Percentiles rank a stretch among this genome's conserved stretches.
Conservation (phyloP, 202 grass and related monocot species). For the Cymbopogon flexuosus region DNA sequence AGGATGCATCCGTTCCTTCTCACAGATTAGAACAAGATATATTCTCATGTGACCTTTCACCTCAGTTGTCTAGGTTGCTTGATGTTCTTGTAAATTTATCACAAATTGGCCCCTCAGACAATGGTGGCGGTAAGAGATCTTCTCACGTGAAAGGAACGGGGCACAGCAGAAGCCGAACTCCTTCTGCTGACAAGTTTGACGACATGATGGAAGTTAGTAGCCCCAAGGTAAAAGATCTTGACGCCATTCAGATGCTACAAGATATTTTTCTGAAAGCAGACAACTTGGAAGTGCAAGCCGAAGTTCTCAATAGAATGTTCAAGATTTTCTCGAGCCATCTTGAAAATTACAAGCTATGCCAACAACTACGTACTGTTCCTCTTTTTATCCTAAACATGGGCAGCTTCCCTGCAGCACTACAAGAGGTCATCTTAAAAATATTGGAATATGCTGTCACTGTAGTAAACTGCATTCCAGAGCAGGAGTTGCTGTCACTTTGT, state of each 20-base stretch:
- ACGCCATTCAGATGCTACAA: constrained; percentile 97
- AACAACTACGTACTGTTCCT: constrained; percentile 87
- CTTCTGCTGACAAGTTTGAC: constrained; percentile 72
- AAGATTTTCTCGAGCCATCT: constrained; percentile 98
- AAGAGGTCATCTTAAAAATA: constrained; percentile 99
- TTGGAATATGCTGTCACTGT: constrained; percentile 96
- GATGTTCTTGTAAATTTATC: constrained; percentile 97
- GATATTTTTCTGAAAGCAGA: constrained; percentile 99
- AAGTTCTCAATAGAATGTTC: constrained; percentile 99
- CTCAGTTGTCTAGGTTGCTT: constrained; percentile 82
- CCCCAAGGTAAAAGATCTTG: constrained; percentile 96
- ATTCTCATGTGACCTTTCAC: constrained; percentile 61
- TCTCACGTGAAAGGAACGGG: constrained; percentile 42
- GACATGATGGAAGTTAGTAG: constrained; percentile 69
- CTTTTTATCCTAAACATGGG: constrained; percentile 99
- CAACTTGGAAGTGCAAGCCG: constrained; percentile 90
- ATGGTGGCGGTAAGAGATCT: constrained; percentile 50
- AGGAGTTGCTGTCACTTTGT: constrained; percentile 92
- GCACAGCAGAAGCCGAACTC: constrained; percentile 63
- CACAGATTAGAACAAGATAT: constrained; percentile 46
- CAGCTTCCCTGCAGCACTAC: constrained; percentile 79
- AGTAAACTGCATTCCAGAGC: constrained; percentile 96
- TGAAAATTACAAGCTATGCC: constrained; percentile 96
- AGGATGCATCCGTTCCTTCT: constrained; percentile 36
- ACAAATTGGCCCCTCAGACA: constrained; percentile 77